Evolutionary conservation across 2,329 filamentous ascomycete genomes (phyloP), one percentile per base, ranked within the genome.

Genomic region (Diaporthe capsici): DNA sequence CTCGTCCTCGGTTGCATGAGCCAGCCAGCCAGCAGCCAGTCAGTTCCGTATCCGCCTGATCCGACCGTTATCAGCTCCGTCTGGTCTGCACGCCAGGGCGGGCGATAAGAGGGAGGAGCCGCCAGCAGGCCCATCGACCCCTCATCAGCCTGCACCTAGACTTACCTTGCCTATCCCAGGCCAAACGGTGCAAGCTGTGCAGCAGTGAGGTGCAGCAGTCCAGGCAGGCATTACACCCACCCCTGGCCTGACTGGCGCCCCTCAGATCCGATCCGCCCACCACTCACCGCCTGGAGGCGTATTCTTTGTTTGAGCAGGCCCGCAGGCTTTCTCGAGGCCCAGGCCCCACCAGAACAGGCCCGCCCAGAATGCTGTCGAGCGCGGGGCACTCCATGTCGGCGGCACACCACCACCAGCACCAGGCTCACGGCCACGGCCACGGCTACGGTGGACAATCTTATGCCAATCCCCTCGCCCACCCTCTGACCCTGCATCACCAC

Each of bases 351-450:
- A 47, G 37, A 60, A 60, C 34, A 65, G 60, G 34, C 68, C 58
- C 58, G 70, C 67, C 67, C 57, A 60, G 28, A 53, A 75, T 76
- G 73, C 28, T 73, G 39, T 75, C 75, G 37, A 76, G 75, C 73
- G 75, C 75, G 73, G 75, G 75, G 75, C 75, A 72, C 55, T 42
- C 53, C 44, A 44, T 58, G 51, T 67, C 72, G 20, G 47, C 63
- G 37, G 47, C 22, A n/a, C 63, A 67, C 47, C 63, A 68, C 44
- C 17, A 51, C 31, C 44, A 39, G 10, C 34, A 49, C 4, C 34
- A 53, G 4, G 44, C 10, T 15, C 53, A 37, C 15, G 20, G 39
- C 25, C 44, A 61, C 13, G 31, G 37, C 55, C 68, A 58, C 9
- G 28, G 28, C 42, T 34, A 67, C 17, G 63, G 17, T 31, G 37